These are phyloP conservation scores for Krasilnikovozyma curviuscula DNA, from an alignment of 768 basidiomycete species.

Conservation along the genomic window DNA sequence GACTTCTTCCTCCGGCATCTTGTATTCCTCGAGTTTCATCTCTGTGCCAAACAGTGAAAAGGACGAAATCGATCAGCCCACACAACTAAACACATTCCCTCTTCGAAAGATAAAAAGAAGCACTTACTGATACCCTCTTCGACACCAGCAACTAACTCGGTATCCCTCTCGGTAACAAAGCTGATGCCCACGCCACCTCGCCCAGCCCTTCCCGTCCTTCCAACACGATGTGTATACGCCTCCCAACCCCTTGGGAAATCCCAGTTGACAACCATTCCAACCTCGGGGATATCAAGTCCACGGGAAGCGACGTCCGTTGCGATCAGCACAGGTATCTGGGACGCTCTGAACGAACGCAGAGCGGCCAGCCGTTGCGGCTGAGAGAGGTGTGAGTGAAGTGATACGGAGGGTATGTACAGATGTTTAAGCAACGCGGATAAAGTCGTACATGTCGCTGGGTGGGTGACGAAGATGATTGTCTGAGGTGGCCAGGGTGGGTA, in stretches of 20 bases:
- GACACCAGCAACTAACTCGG: slow-evolving; percentile 58
- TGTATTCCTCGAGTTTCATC: slow-evolving; percentile 55
- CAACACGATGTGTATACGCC: slow-evolving; percentile 92
- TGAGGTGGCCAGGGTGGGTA: slow-evolving; percentile 39
- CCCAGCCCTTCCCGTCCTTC: slow-evolving; percentile 77
- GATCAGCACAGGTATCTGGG: slow-evolving; percentile 71
- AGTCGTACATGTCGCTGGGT: slow-evolving; percentile 74
- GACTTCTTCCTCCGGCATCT: slow-evolving; percentile 57
- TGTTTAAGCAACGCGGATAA: slow-evolving; percentile 51
- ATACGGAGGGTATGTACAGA: slow-evolving; percentile 61
- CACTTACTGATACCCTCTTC: slow-evolving; percentile 69
- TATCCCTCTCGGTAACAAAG: slow-evolving; percentile 85
- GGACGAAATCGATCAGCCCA: neutral
- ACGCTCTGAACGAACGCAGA: slow-evolving; percentile 66
- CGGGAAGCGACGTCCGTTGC: slow-evolving; percentile 90
- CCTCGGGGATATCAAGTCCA: slow-evolving; percentile 88
- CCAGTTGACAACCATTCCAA: slow-evolving; percentile 94
- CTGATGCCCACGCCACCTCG: slow-evolving; percentile 76
- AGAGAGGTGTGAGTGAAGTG: slow-evolving; percentile 79
- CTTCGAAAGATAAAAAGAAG: neutral
- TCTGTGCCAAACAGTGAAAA: slow-evolving; percentile 29
- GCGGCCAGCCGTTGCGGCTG: slow-evolving; percentile 74
- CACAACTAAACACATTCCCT: neutral
- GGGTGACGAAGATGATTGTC: slow-evolving; percentile 82
- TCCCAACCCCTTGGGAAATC: slow-evolving; percentile 66